Conservation (phyloP, 345 rosid species). For the Gynandropsis gynandra region DNA sequence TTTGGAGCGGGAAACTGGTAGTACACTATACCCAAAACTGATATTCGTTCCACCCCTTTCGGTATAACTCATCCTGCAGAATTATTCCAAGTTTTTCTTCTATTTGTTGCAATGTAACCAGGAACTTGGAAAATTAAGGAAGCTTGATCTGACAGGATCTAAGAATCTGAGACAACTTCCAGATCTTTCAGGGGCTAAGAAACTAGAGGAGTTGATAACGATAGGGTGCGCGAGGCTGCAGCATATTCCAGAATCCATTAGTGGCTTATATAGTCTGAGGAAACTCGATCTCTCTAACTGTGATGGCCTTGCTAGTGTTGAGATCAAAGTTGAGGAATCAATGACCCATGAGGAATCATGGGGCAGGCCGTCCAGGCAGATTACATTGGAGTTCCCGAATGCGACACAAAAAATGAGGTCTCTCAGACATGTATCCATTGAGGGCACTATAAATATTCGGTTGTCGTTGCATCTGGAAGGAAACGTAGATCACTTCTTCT, state of each 20-base stretch:
- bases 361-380: background rate
- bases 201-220: conserved; percentile 2
- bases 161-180: conserved; percentile 12
- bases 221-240: conserved; percentile 10
- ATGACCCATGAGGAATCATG: no score
- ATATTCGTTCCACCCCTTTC: no score
- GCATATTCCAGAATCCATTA: conserved; percentile 8
- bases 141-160: conserved; percentile 15
- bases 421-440: conserved; percentile 13
- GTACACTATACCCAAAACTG: background rate
- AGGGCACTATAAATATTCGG: conserved; percentile 4
- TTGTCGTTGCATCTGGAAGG: conserved; percentile 4
- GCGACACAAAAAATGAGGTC: conserved; percentile 1
- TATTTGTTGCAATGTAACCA: background rate
- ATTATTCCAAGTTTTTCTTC: background rate
- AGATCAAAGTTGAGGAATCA: background rate
- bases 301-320: conserved; percentile 1
- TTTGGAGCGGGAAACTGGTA: conserved; percentile 16
- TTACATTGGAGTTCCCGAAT: conserved; percentile 12
- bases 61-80: no score
- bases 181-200: conserved; percentile 13
- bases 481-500: conserved; percentile 16
- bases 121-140: conserved; percentile 7
- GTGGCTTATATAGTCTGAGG: background rate
- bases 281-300: background rate